Evolutionary conservation across 306 rosid species (phyloP), one percentile per base, ranked within the genome.

Genomic region (Trifolium repens): DNA sequence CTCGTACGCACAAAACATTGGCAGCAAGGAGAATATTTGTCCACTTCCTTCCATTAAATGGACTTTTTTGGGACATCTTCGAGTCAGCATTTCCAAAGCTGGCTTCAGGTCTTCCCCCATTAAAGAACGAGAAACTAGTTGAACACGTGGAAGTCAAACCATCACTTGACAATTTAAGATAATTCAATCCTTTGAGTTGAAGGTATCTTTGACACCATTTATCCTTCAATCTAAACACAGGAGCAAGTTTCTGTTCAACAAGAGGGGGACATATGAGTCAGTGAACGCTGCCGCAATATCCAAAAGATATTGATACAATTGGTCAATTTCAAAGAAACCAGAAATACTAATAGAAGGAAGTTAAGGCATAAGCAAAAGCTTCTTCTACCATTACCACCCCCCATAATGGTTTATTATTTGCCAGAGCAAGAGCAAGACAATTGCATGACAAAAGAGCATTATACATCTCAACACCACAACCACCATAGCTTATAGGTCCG

Each of bases 21-120:
- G 87, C 80, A 58, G 87, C 97, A 84, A 93, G 94, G 72, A 93
- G 96, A 69, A 88, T 70, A 79, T 83, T 85, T 47, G 97, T 93
- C 94, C 88, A 93, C 66, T 79, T 84, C 83, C 90, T 88, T 75
- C 84, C 81, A 68, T 39, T 82, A 66, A 85, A 82, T 42, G 88
- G 83, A 73, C 68, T 78, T 67, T 74, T 81, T 26, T 60, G 32
- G 0, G 94, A 67, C 54, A 57, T 74, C 8, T 84, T 87, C 59
- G 86, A 72, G 62, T 77, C 85, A 17, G 30, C 79, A 53, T 87
- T 89, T 80, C 78, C 79, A 54, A 57, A 79, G 71, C 14, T 75
- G 24, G 69, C 80, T 80, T 84, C 84, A 74, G 69, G 82, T 68
- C 85, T 81, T 80, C 88, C 86, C 61, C 85, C 91, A 54, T 82